phyloP scores from a whole-genome alignment of 1,284 basidiomycete species.

The Lentinula novae-zelandiae region DNA sequence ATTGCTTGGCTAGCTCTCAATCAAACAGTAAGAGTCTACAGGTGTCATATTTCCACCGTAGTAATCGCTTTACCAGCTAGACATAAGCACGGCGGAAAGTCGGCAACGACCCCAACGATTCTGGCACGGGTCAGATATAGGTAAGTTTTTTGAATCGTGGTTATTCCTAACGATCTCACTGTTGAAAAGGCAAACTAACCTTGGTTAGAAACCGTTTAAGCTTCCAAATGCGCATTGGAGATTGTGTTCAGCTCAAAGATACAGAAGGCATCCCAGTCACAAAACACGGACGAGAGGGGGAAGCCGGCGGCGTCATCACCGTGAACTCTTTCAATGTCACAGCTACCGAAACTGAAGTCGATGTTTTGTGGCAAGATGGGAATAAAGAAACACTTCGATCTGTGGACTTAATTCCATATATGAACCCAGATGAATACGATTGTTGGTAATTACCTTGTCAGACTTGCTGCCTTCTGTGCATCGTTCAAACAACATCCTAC shows the following conservation, averaged over 20 bases:
- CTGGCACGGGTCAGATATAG: conserved; percentile 67
- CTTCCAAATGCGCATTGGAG: conserved; percentile 63
- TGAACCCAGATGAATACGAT: conserved; percentile 83
- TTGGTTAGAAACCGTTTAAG: conserved; percentile 61
- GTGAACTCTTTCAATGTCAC: conserved; percentile 62
- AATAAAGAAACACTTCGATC: conserved; percentile 56
- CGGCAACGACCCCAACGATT: conserved; percentile 69
- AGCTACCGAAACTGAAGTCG: conserved; percentile 66
- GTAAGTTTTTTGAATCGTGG: background rate
- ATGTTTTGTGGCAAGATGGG: conserved; percentile 91
- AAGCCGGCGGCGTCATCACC: conserved; percentile 39
- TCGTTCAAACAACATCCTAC: conserved; percentile 8
- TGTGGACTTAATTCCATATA: conserved; percentile 73
- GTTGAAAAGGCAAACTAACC: conserved; percentile 47
- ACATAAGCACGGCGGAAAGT: conserved; percentile 46
- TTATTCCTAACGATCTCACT: no score
- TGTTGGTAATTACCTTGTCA: conserved; percentile 57
- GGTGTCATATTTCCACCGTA: background rate
- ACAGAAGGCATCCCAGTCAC: conserved; percentile 45
- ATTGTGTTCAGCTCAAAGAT: conserved; percentile 57
- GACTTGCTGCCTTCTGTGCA: background rate
- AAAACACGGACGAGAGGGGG: conserved; percentile 48
- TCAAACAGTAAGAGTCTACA: conserved; percentile 55
- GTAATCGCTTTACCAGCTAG: conserved; percentile 43
- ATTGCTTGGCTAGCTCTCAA: conserved; percentile 89